Evolutionary conservation across 2,329 filamentous ascomycete species (phyloP), one percentile per base, ranked within the genome.

Genomic region (Claviceps spartinae): DNA sequence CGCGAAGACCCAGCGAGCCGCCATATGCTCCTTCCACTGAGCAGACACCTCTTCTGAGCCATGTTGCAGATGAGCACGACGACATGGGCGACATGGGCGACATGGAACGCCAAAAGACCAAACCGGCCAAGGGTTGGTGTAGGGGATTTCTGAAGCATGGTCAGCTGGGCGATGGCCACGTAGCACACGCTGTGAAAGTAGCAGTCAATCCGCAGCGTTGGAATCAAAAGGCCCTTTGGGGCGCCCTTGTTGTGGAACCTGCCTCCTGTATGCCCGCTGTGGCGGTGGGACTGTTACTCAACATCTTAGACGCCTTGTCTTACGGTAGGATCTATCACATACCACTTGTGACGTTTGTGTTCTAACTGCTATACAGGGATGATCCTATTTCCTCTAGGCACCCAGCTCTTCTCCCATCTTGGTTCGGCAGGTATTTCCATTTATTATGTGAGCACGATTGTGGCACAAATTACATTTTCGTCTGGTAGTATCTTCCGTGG

Each of bases 361-460:
- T 41, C 54, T 62, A 54, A 59, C 55, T 46, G 30, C 47, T 36
- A 20, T 38, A 14, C 43, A 83, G 81, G 87, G 60, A 93, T 95
- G 86, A 95, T 96, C 61, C 71, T 98, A 13, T 98, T 98, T 58
- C 93, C 93, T 0, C 75, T 98, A 0, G 90, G 91, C 6, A 85
- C 87, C 56, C 81, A 87, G 7, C 78, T 95, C 20, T 98, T 98
- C 65, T 80, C 85, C 30, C 78, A 85, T 56, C 79, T 97, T 6
- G 93, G 91, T 1, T 84, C 91, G 0, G 91, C 95, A 52, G 93
- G 93, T 24, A 95, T 98, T 52, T 95, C 93, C 0, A 96, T 98
- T 69, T 98, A 97, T 71, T 98, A 97, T 66, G 87, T 98, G 59
- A 96, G 90, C 74, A 96, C 90, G 53, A 95, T 98, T 56, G 79